phyloP scores from a whole-genome alignment of 2,329 filamentous ascomycete species.

The Fusarium oxysporum region DNA sequence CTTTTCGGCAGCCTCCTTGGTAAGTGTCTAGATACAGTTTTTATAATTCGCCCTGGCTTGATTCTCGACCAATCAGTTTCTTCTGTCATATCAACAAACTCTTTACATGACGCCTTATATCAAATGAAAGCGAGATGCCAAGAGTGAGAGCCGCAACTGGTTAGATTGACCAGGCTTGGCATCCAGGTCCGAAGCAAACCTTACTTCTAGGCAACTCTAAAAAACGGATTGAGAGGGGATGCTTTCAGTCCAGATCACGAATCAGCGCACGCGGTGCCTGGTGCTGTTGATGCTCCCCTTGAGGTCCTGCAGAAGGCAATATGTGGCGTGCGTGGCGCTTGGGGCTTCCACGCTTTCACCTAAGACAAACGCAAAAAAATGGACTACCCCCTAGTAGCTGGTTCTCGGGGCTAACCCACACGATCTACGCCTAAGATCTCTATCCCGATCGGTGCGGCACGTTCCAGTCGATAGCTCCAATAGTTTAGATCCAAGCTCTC shows the following conservation, averaged over 20 bases:
- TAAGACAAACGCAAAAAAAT: conserved; percentile 24
- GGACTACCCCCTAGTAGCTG: background rate
- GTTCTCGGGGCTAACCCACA: background rate
- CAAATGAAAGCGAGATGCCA: background rate
- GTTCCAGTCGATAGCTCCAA: conserved; percentile 31
- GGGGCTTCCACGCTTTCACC: conserved; percentile 29
- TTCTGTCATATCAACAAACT: background rate
- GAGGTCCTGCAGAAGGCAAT: background rate
- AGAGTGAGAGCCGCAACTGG: conserved; percentile 15
- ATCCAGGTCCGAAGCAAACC: conserved; percentile 27
- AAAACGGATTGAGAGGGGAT: conserved; percentile 7
- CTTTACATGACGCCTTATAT: conserved; percentile 2
- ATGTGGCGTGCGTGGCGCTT: conserved; percentile 26
- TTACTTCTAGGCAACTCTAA: conserved; percentile 15
- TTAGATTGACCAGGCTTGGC: conserved; percentile 26
- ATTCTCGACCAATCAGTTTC: conserved; percentile 3
- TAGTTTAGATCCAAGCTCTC: conserved; percentile 8
- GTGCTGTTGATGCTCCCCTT: background rate
- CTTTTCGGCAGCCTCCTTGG: background rate
- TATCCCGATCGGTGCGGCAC: conserved; percentile 31
- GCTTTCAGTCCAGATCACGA: conserved; percentile 11
- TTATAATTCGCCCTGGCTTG: conserved; percentile 3
- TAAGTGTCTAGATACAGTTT: conserved; percentile 22
- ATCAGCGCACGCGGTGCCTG: conserved; percentile 24
- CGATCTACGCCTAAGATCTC: conserved; percentile 12